Evolutionary conservation across 2,329 filamentous ascomycete species (phyloP).

Genomic region (Hymenoscyphus fructigenus): DNA sequence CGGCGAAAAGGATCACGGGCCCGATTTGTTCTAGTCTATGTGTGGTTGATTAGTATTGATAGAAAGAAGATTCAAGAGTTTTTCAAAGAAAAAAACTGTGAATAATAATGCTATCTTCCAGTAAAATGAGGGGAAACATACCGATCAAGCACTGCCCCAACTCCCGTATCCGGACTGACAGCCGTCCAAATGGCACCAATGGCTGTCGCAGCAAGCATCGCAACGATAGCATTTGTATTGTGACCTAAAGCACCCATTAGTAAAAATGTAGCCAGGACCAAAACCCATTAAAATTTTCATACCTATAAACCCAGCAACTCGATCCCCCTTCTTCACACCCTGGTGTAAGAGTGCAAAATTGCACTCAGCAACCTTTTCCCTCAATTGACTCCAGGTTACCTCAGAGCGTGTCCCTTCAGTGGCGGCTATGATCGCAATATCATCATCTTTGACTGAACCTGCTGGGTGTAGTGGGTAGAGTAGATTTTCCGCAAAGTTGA

Average conservation of each 20-base stretch:
- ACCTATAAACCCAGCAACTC: slow-evolving; percentile 68
- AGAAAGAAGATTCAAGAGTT: neutral
- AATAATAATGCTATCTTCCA: no score
- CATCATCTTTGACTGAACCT: slow-evolving; percentile 40
- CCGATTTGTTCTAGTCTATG: slow-evolving; percentile 70
- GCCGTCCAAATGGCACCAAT: slow-evolving; percentile 91
- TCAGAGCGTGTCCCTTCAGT: slow-evolving; percentile 65
- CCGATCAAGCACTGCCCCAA: slow-evolving; percentile 86
- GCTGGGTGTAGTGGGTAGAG: slow-evolving; percentile 69
- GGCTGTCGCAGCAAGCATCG: slow-evolving; percentile 80
- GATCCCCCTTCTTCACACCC: slow-evolving; percentile 57
- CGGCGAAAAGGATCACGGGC: slow-evolving; percentile 79
- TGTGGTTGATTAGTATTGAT: neutral
- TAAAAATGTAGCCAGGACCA: neutral
- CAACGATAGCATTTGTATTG: slow-evolving; percentile 81
- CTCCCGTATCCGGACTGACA: slow-evolving; percentile 88
- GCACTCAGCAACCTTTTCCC: slow-evolving; percentile 74
- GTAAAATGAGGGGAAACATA: neutral
- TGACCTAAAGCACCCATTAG: slow-evolving; percentile 57
- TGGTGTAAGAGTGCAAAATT: slow-evolving; percentile 66
- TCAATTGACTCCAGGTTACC: slow-evolving; percentile 76
- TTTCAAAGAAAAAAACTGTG: neutral
- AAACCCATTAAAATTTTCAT: neutral
- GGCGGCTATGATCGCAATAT: slow-evolving; percentile 71
- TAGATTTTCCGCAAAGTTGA: slow-evolving; percentile 96